Evolutionary conservation across 2,329 filamentous ascomycete genomes (phyloP).

Genomic region (Trichocomaceae sp.): DNA sequence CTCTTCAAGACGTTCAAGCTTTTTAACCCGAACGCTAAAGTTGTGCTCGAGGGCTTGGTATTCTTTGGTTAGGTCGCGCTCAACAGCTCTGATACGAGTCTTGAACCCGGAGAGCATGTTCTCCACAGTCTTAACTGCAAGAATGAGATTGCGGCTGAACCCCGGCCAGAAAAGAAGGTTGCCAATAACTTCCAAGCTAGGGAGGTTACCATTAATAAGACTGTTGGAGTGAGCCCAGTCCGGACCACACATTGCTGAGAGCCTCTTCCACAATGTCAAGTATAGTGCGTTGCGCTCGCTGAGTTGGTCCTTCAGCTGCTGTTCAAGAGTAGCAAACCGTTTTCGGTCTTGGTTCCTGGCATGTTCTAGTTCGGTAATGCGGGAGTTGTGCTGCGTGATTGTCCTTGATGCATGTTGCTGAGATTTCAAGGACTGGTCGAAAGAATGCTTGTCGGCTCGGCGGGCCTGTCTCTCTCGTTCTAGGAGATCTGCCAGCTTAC

Average conservation of each 20-base stretch:
- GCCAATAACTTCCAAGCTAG: slow-evolving; percentile 76
- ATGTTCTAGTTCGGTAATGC: slow-evolving; percentile 81
- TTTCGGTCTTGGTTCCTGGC: slow-evolving; percentile 69
- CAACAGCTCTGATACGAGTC: slow-evolving; percentile 71
- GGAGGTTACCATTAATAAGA: slow-evolving; percentile 79
- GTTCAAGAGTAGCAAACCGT: slow-evolving; percentile 68
- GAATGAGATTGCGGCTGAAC: slow-evolving; percentile 83
- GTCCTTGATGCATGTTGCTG: slow-evolving; percentile 82
- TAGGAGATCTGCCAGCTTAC: slow-evolving; percentile 76
- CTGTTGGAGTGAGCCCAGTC: slow-evolving; percentile 91
- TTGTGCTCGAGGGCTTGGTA: slow-evolving; percentile 80
- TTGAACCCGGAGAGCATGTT: slow-evolving; percentile 70
- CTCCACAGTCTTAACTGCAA: slow-evolving; percentile 83
- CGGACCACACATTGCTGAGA: slow-evolving; percentile 76
- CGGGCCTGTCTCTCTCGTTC: slow-evolving; percentile 84
- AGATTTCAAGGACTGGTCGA: slow-evolving; percentile 80
- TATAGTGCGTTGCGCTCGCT: slow-evolving; percentile 83
- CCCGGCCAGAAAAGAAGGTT: slow-evolving; percentile 69
- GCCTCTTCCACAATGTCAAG: slow-evolving; percentile 79
- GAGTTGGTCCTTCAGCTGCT: slow-evolving; percentile 77
- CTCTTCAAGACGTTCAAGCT: slow-evolving; percentile 78
- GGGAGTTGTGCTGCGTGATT: slow-evolving; percentile 74
- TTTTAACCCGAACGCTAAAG: slow-evolving; percentile 72
- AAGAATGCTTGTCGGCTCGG: slow-evolving; percentile 78
- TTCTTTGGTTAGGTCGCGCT: slow-evolving; percentile 83